A percentile compares a stretch with the other conserved stretches of the same genome.
These are phyloP conservation scores for Neonectria punicea DNA, from an alignment of 2,329 filamentous ascomycete genomes.

Conservation along the genomic window DNA sequence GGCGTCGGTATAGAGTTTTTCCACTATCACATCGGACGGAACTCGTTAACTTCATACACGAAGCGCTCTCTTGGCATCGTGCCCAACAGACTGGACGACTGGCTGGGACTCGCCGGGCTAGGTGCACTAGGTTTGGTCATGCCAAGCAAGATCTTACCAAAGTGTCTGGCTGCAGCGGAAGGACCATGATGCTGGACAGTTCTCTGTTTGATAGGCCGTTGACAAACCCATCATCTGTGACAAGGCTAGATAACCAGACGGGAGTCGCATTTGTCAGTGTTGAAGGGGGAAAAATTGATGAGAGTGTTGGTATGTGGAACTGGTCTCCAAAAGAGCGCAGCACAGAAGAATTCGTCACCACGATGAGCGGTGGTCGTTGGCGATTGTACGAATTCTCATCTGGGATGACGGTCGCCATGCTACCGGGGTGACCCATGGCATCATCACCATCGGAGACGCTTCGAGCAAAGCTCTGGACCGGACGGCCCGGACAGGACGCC, in stretches of 20 bases:
- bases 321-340: conserved; percentile 15
- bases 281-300: neutral
- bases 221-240: conserved; percentile 8
- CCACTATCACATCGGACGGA: neutral
- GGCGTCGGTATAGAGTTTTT: conserved; percentile 18
- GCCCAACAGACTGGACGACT: conserved; percentile 11
- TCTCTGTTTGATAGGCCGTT: neutral
- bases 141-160: conserved; percentile 20
- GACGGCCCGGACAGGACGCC: conserved; percentile 31
- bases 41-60: neutral
- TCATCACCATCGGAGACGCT: conserved; percentile 31
- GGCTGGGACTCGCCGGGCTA: conserved; percentile 2
- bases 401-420: conserved; percentile 25
- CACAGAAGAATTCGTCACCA: conserved; percentile 1
- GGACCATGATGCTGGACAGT: neutral
- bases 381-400: conserved; percentile 26
- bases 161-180: conserved; percentile 13
- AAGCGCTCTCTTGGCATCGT: conserved; percentile 9
- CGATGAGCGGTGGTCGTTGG: conserved; percentile 21
- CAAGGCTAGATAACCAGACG: neutral
- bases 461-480: conserved; percentile 33
- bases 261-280: neutral
- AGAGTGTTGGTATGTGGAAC: conserved; percentile 10
- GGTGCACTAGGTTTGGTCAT: conserved; percentile 9
- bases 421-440: conserved; percentile 33